Conservation (phyloP, 805 yeast species). For the Monosporozyma siamensis region DNA sequence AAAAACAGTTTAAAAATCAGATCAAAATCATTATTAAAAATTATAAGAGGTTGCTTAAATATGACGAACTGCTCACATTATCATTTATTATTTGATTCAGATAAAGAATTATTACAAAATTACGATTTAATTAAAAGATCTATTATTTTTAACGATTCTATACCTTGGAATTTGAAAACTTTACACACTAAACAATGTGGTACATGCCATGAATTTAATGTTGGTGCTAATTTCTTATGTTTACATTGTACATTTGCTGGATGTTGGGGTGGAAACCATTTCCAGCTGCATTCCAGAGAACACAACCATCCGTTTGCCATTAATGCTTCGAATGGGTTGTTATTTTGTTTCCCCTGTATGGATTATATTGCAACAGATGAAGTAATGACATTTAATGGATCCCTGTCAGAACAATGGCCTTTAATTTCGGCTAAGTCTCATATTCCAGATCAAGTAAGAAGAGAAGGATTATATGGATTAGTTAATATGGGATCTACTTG, state of each 20-base stretch:
- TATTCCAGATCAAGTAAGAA: constrained; percentile 36
- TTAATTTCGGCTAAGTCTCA: constrained; percentile 14
- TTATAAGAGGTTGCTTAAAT: too few relatives aligned
- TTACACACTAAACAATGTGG: constrained; percentile 22
- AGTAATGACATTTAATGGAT: constrained; percentile 23
- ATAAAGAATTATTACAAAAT: constrained; percentile 22
- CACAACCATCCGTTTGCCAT: constrained; percentile 53
- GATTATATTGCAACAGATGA: constrained; percentile 57
- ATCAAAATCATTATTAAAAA: background rate
- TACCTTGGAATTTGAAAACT: constrained; percentile 14
- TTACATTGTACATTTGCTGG: constrained; percentile 73
- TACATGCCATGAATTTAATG: constrained; percentile 23
- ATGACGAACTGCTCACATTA: constrained; percentile 29
- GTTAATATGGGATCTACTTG: constrained; percentile 96
- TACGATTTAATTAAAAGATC: constrained; percentile 19
- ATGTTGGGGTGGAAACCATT: constrained; percentile 46
- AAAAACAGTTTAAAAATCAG: too few relatives aligned
- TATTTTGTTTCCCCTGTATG: constrained; percentile 74
- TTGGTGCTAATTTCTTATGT: constrained; percentile 47
- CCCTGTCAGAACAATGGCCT: constrained; percentile 23
- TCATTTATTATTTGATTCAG: constrained; percentile 25
- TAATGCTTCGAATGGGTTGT: constrained; percentile 55
- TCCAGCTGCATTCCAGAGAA: constrained; percentile 37
- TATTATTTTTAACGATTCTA: constrained; percentile 13
- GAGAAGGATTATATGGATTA: constrained; percentile 78